phyloP scores from a whole-genome alignment of 345 rosid genomes.

The Populus deltoides region DNA sequence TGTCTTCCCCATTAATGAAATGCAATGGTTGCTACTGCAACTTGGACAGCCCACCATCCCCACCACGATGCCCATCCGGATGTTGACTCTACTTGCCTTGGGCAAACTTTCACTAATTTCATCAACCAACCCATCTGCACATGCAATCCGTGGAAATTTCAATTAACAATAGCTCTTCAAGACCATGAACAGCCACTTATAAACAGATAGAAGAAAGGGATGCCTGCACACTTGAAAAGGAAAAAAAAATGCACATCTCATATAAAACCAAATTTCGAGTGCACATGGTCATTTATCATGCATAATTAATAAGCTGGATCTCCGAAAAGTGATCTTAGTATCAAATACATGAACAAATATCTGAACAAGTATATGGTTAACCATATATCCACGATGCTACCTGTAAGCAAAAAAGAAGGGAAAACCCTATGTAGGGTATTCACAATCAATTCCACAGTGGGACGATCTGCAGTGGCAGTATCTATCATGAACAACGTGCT shows the following conservation, averaged over 20 bases:
- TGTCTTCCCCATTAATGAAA: not conserved
- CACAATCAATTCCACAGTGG: conserved; percentile 72
- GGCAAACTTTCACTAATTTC: conserved; percentile 90
- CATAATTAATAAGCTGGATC: not conserved
- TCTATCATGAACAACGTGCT: conserved; percentile 88
- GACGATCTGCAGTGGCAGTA: conserved; percentile 87
- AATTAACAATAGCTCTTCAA: conserved; percentile 16
- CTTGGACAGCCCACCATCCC: not conserved
- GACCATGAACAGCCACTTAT: not conserved
- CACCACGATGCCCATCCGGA: not conserved
- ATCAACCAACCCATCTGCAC: conserved; percentile 81
- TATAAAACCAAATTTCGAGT: not conserved
- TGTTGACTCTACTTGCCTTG: conserved; percentile 54
- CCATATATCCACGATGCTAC: conserved; percentile 32
- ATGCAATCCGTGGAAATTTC: conserved; percentile 32
- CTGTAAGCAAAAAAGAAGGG: conserved; percentile 88
- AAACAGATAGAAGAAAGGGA: not conserved
- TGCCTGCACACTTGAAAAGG: not conserved
- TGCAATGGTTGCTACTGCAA: not conserved
- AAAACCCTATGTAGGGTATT: conserved; percentile 75
- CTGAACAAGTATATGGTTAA: not conserved
- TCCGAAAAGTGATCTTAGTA: not conserved
- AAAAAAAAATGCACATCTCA: not conserved
- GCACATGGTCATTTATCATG: not conserved
- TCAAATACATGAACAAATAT: not conserved